These are phyloP conservation scores for Pseudopyricularia cyperi DNA, from an alignment of 2,329 filamentous ascomycete species.

Conservation along the genomic window DNA sequence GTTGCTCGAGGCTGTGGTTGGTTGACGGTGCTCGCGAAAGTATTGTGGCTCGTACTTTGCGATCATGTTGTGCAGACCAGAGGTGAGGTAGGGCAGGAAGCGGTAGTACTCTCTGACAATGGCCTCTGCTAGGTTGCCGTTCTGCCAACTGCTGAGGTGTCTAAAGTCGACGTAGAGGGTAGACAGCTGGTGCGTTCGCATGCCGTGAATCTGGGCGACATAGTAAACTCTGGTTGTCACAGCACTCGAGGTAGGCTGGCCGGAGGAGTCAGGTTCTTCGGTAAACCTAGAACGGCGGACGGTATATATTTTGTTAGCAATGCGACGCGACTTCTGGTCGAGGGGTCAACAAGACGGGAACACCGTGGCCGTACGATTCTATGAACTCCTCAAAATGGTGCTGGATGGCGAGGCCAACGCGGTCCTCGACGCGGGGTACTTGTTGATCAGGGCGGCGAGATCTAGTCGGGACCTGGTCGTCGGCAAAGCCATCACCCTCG, in stretches of 20 bases:
- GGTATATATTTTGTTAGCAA: slow-evolving; percentile 1
- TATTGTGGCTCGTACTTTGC: slow-evolving; percentile 90
- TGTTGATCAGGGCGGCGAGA: slow-evolving; percentile 33
- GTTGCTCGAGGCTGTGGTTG: slow-evolving; percentile 55
- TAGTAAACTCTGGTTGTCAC: slow-evolving; percentile 70
- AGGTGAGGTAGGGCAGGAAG: slow-evolving; percentile 81
- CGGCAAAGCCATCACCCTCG: slow-evolving; percentile 47
- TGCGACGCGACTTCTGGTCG: too few species aligned
- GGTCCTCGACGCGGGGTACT: slow-evolving; percentile 63
- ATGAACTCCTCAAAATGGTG: slow-evolving; percentile 70
- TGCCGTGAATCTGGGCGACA: slow-evolving; percentile 67
- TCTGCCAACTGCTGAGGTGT: slow-evolving; percentile 65
- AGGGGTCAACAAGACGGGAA: not conserved
- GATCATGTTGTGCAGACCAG: slow-evolving; percentile 83
- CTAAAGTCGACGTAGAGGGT: slow-evolving; percentile 81
- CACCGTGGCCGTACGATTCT: slow-evolving; percentile 43
- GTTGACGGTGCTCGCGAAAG: slow-evolving; percentile 83
- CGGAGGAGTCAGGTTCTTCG: slow-evolving; percentile 54
- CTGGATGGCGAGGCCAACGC: slow-evolving; percentile 61
- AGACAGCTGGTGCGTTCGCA: slow-evolving; percentile 62
- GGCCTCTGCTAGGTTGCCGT: slow-evolving; percentile 71
- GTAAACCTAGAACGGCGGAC: slow-evolving; percentile 36
- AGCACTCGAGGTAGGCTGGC: slow-evolving; percentile 53
- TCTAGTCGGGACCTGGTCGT: slow-evolving; percentile 46
- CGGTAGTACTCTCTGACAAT: slow-evolving; percentile 89